Conservation (phyloP, 768 basidiomycete species). For the Boletus huronensis region DNA sequence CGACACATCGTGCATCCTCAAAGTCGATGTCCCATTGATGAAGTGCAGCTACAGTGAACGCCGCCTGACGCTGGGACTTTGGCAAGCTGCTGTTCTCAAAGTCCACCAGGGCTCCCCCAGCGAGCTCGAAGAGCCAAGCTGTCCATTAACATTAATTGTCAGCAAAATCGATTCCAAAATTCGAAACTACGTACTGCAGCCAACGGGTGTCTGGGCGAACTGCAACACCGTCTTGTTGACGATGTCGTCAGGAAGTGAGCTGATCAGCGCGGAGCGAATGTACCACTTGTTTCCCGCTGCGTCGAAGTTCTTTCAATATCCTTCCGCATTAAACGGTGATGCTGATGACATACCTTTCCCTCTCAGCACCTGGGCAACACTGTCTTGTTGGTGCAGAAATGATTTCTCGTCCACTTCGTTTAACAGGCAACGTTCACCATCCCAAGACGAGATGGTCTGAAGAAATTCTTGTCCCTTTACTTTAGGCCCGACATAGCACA, state of each 20-base stretch:
- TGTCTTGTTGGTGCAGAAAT: slow-evolving; percentile 87
- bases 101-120: slow-evolving; percentile 75
- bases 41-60: slow-evolving; percentile 83
- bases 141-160: background rate
- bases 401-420: slow-evolving; percentile 91
- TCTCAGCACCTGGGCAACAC: slow-evolving; percentile 84
- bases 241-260: slow-evolving; percentile 81
- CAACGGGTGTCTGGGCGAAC: slow-evolving; percentile 81
- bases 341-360: slow-evolving; percentile 58
- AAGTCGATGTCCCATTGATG: slow-evolving; percentile 91
- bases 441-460: slow-evolving; percentile 85
- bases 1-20: slow-evolving; percentile 76
- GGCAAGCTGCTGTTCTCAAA: slow-evolving; percentile 73
- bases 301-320: background rate
- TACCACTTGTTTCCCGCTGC: slow-evolving; percentile 85
- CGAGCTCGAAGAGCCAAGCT: slow-evolving; percentile 94
- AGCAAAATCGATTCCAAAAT: background rate
- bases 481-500: slow-evolving; percentile 81
- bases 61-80: slow-evolving; percentile 71
- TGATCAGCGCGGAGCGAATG: slow-evolving; percentile 81
- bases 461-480: slow-evolving; percentile 74
- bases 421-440: slow-evolving; percentile 78
- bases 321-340: background rate
- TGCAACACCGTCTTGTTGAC: slow-evolving; percentile 78
- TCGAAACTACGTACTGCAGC: slow-evolving; percentile 68